Base-by-base conservation (phyloP, 108 stramenopile genomes). In the Nitzschia inconspicua region DNA sequence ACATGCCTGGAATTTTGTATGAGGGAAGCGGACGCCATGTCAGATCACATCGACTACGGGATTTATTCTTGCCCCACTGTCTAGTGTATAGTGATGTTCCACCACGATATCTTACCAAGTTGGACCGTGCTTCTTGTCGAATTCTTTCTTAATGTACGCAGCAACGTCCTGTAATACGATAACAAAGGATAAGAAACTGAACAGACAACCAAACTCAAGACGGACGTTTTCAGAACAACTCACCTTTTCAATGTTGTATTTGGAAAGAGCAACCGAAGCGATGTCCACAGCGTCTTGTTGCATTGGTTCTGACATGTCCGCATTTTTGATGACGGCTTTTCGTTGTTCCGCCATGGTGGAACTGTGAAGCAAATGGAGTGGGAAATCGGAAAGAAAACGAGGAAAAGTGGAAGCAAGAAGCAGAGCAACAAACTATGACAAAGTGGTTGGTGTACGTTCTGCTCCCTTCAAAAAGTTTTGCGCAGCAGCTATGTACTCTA, bases 241-340 rank as follows among this genome's bases (percentile, higher is more conserved):
- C 51, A 93, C 91, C 86, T 98, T 98, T 75, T 99, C 99, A 57
- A 99, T 98, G 76, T 98, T 98, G 93, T 96, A 99, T 71, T 98
- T 98, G 28, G 97, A 93, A 18, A 99, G 82, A n/a, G 99, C 99
- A 68, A 95, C 93, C 20, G 98, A 98, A 7, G 99, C 98, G 41
- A 92, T 86, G 77, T 99, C 99, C 9, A 98, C 98, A 32, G 97
- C 97, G 66, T 98, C 98, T 79, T 99, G 99, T 79, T 99, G 99
- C 98, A 98, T 98, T 58, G 95, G 90, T 68, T 99, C 99, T 4
- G 91, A 88, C 99, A 99, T 99, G 65, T 99, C 99, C 25, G 99
- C 99, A 83, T 98, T 99, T 77, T 99, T 99, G 72, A 99, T 98
- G 3, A 99, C 98, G 5, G 99, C 99, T 77, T 98, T 99, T 78